phyloP scores from a whole-genome alignment of 768 basidiomycete species.

The Multifurca ochricompacta region DNA sequence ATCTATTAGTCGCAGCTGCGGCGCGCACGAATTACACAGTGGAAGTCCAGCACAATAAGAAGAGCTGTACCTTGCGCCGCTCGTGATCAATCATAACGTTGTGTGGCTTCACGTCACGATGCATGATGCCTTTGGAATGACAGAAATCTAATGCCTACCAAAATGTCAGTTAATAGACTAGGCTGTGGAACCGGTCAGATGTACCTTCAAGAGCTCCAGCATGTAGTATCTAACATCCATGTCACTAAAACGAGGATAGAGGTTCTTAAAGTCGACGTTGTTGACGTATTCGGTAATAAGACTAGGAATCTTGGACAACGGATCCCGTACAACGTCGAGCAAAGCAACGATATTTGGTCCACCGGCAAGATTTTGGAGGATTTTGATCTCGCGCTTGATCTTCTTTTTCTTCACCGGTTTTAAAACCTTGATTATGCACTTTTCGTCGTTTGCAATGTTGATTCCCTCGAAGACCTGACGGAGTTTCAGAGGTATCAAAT shows the following conservation, averaged over 20 bases:
- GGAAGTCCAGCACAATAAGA: not conserved
- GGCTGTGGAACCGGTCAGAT: not conserved
- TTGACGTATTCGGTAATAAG: conserved; percentile 97
- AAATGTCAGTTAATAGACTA: not conserved
- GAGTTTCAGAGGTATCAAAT: not conserved
- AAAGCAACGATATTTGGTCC: conserved; percentile 93
- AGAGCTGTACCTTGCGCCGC: conserved; percentile 67
- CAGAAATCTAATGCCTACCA: conserved; percentile 88
- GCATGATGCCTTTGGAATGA: conserved; percentile 98
- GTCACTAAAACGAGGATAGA: conserved; percentile 94
- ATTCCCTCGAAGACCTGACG: conserved; percentile 85
- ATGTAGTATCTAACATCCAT: conserved; percentile 96
- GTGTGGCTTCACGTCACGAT: conserved; percentile 96
- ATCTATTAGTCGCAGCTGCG: conserved; percentile 88
- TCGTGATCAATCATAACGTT: conserved; percentile 99
- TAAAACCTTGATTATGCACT: conserved; percentile 97
- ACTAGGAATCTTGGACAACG: conserved; percentile 92
- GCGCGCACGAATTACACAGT: not conserved
- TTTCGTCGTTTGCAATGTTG: conserved; percentile 83
- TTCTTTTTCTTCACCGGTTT: conserved; percentile 99
- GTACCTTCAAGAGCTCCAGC: conserved; percentile 87
- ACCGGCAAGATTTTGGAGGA: conserved; percentile 91
- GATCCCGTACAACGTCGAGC: conserved; percentile 93
- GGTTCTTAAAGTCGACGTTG: conserved; percentile 94
- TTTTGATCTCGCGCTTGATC: conserved; percentile 98